Percentiles rank a stretch among this genome's conserved stretches.
Conservation (phyloP, 495 filamentous ascomycete species). For the Xeromyces bisporus region DNA sequence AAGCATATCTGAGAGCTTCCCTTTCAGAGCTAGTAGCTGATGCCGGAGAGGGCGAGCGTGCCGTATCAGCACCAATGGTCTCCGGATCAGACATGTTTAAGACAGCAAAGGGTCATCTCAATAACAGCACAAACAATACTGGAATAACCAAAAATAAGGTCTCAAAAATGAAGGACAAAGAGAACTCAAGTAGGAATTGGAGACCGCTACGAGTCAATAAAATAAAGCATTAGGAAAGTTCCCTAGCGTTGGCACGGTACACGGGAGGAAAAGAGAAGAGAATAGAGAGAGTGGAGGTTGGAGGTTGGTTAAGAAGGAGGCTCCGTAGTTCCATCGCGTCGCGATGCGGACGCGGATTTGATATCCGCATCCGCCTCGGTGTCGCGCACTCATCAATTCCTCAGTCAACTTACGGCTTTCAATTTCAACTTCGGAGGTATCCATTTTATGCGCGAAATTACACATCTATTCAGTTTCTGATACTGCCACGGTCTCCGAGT, state of each 20-base stretch:
- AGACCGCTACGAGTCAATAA: no score
- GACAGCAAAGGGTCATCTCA: background rate
- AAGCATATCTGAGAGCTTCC: slow-evolving; percentile 37
- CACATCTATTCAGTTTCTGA: no score
- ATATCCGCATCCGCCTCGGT: no score
- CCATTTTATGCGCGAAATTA: no score
- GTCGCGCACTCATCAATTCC: no score
- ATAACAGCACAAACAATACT: background rate
- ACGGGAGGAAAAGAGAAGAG: slow-evolving; percentile 6
- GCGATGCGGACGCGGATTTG: slow-evolving; percentile 30
- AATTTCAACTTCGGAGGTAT: no score
- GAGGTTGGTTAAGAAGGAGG: slow-evolving; percentile 8
- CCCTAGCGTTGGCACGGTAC: slow-evolving; percentile 6
- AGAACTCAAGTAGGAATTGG: no score
- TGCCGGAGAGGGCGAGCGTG: slow-evolving; percentile 21
- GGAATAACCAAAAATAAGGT: background rate
- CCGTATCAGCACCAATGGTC: slow-evolving; percentile 14
- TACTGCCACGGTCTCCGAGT: no score
- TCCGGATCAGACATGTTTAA: slow-evolving; percentile 23
- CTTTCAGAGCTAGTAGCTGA: slow-evolving; percentile 21
- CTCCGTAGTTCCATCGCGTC: slow-evolving; percentile 21
- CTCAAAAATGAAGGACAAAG: no score
- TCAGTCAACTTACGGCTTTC: no score
- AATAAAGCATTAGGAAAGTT: no score
- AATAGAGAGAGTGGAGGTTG: slow-evolving; percentile 3